These are phyloP conservation scores for Acacia concinna DNA, from an alignment of 331 rosid genomes.

Conservation along the genomic window DNA sequence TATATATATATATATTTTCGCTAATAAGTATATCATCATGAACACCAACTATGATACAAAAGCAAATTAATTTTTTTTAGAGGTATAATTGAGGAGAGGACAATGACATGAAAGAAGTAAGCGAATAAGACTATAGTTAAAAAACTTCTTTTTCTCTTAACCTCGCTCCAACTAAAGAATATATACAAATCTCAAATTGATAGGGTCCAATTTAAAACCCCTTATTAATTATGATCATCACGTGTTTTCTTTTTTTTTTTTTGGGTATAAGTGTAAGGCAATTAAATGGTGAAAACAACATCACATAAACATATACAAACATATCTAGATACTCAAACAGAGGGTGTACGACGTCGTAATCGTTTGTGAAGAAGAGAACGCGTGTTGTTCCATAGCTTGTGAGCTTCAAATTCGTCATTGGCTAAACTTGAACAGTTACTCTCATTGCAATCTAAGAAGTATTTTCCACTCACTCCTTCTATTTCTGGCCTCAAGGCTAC, in stretches of 20 bases:
- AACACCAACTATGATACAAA: background rate
- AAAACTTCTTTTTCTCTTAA: background rate
- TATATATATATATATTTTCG: too few relatives aligned
- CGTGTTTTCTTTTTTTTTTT: background rate
- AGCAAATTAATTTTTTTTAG: background rate
- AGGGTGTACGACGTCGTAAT: slow-evolving; percentile 39
- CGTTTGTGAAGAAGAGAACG: slow-evolving; percentile 56
- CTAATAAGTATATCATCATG: background rate
- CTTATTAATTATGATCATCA: background rate
- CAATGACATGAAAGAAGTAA: background rate
- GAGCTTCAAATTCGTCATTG: slow-evolving; percentile 74
- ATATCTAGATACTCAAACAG: slow-evolving; percentile 12
- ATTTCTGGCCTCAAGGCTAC: slow-evolving; percentile 71
- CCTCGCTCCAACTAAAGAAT: background rate
- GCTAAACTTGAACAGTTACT: slow-evolving; percentile 72
- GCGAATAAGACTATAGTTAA: background rate
- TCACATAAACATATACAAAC: background rate
- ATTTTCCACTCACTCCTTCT: slow-evolving; percentile 75
- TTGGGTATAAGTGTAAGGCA: background rate
- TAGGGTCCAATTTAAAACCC: slow-evolving; percentile 11
- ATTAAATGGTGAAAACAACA: background rate
- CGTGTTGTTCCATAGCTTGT: slow-evolving; percentile 71
- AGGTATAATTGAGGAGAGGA: background rate
- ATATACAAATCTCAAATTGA: background rate
- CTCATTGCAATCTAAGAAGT: slow-evolving; percentile 85